phyloP scores from a whole-genome alignment of 2,329 filamentous ascomycete species.

The Tricladium varicosporioides region DNA sequence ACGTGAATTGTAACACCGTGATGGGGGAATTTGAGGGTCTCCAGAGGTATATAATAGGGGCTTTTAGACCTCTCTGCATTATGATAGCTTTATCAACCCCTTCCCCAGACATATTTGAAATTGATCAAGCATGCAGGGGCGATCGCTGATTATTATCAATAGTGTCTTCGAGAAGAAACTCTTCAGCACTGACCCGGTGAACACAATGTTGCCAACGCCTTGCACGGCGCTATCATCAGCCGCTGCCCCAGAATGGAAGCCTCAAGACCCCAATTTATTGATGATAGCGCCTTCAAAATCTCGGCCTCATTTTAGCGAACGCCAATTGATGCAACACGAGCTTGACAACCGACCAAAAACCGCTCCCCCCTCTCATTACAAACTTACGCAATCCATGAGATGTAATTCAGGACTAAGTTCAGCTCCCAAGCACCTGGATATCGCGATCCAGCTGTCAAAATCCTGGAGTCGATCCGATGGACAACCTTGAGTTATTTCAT shows the following conservation, averaged over 20 bases:
- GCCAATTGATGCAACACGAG: neutral
- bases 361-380: neutral
- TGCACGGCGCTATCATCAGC: neutral
- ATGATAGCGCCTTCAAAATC: neutral
- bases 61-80: neutral
- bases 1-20: conserved; percentile 14
- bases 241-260: neutral
- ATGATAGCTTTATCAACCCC: neutral
- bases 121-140: neutral
- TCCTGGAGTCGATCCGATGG: neutral
- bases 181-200: neutral
- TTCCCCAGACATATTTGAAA: conserved; percentile 8
- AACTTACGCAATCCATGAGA: neutral
- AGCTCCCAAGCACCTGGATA: neutral
- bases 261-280: neutral
- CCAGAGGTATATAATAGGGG: conserved; percentile 4
- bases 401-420: neutral
- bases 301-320: neutral
- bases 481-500: neutral
- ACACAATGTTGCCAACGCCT: neutral
- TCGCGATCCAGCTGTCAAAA: neutral
- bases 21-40: conserved; percentile 6
- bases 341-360: neutral
- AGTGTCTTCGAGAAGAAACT: conserved; percentile 3
- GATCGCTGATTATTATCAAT: neutral